Base-by-base conservation (phyloP, 208 protist genomes). In the Kentomonas sorsogonicus region DNA sequence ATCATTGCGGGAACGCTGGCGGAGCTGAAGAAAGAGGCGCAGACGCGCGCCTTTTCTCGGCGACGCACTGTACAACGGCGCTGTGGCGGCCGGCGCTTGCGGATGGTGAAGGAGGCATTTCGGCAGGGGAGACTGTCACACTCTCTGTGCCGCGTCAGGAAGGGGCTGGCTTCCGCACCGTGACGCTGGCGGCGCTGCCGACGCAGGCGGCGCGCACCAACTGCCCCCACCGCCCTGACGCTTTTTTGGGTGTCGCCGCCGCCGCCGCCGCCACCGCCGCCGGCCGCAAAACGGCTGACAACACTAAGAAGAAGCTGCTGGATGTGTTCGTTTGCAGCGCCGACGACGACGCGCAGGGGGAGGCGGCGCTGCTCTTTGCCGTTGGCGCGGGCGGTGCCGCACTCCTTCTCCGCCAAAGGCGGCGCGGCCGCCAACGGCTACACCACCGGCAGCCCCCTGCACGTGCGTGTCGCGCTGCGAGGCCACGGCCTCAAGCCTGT, bases 311-410 rank as follows among this genome's bases (percentile, higher is more conserved):
- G 50, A 56, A 66, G 50, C 47, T 45, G n/a, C 61, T 89, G 18
- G 79, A 89, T 39, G 60, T 86, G 20, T 82, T 77, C 60, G 66
- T 84, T n/a, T n/a, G n/a, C n/a, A n/a, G n/a, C n/a, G n/a, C n/a
- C n/a, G n/a, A n/a, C n/a, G n/a, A n/a, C 30, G 56, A 66, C 34
- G 60, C 68, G 11, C 67, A 67, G 9, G 71, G 76, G 0, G 69
- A 52, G 15, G 66, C 76, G 15, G 75, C 72, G 46, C 39, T 67
- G 27, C 52, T 73, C 25, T 50, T 86, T 16, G 70, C 79, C 40
- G 73, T 66, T 86, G 5, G 79, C 78, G 39, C 75, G 79, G 25
- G 69, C 66, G 48, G 62, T 47, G 34, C 56, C 63, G 41, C 69
- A 79, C 57, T 72, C 66, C 48, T 90, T 69, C 68, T 72, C 72